phyloP scores from a whole-genome alignment of 768 basidiomycete genomes.

The Auriculariales sp. region DNA sequence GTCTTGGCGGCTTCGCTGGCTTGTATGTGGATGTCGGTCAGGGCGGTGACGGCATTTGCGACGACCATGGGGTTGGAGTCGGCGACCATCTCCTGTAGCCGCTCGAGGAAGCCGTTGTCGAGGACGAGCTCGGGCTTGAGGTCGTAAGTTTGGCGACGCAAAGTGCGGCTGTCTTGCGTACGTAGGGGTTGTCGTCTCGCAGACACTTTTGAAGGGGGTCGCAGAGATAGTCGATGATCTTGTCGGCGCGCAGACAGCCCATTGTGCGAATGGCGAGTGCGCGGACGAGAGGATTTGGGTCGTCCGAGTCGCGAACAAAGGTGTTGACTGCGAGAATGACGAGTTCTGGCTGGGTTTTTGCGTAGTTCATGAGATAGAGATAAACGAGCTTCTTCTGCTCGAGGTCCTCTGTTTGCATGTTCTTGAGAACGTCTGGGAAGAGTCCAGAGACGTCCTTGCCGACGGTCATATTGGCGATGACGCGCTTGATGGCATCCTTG shows the following conservation, averaged over 20 bases:
- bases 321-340: slow-evolving; percentile 99
- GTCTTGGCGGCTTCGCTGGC: slow-evolving; percentile 40
- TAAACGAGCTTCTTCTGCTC: slow-evolving; percentile 99
- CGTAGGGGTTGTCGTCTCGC: slow-evolving; percentile 93
- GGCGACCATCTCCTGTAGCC: slow-evolving; percentile 80
- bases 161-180: slow-evolving; percentile 92
- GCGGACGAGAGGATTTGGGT: slow-evolving; percentile 90
- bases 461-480: slow-evolving; percentile 98
- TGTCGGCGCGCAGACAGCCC: slow-evolving; percentile 93
- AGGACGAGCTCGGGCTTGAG: slow-evolving; percentile 90
- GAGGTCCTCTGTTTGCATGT: slow-evolving; percentile 98
- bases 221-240: slow-evolving; percentile 98
- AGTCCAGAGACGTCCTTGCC: slow-evolving; percentile 94
- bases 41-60: slow-evolving; percentile 86
- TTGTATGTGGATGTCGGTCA: slow-evolving; percentile 80
- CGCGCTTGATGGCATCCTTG: slow-evolving; percentile 96
- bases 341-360: slow-evolving; percentile 95
- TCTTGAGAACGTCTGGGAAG: slow-evolving; percentile 97
- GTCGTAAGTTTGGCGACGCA: slow-evolving; percentile 98
- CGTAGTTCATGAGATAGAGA: slow-evolving; percentile 98
- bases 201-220: slow-evolving; percentile 87
- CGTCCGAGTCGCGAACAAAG: slow-evolving; percentile 89
- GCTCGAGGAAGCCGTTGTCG: slow-evolving; percentile 86
- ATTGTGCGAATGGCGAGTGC: slow-evolving; percentile 96
- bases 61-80: slow-evolving; percentile 99